Evolutionary conservation across 306 rosid genomes (phyloP), one percentile per base, ranked within the genome.

Genomic region (Argentina anserina): DNA sequence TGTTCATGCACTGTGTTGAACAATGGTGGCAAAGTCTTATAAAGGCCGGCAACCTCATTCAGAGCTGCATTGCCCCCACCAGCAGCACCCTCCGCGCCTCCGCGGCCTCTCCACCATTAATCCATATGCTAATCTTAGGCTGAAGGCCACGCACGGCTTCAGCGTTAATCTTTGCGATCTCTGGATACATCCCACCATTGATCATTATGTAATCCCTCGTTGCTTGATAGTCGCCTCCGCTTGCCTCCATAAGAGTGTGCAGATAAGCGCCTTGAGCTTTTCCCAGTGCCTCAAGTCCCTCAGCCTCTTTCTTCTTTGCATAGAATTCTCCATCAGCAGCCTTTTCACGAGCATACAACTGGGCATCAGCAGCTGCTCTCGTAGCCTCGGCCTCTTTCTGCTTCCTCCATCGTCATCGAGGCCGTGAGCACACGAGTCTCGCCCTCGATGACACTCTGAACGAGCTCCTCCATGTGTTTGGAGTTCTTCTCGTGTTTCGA

Each of bases 391-490:
- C 84, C 47, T 65, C 84, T 14, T 73, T 66, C 14, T 56, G 43
- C 55, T 60, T 70, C 80, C 39, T 89, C 90, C 92, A 85, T 85
- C 2, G 91, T 85, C 90, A 89, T 83, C 9, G 81, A 81, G 2
- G 92, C 82, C 0, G 82, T 87, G 0, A 89, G 87, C 15, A 85
- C 95, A 66, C 85, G 88, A 0, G 88, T 87, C 81, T 87, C 88
- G 1, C 91, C 89, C 58, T 89, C 83, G 13, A 89, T 81, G 58
- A 89, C 62, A 0, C 91, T 85, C 45, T 83, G 80, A 4, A 89
- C 86, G 0, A 86, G 84, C 36, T 83, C 83, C 0, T 79, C 77
- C 7, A 89, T 84, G 0, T 89, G 91, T 78, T 45, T 55, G 4
- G 95, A 89, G 58, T 33, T 84, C 77, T 81, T 81, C 33, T 79